Conservation (phyloP, 148 eudicot genomes). For the Rheum nobile region DNA sequence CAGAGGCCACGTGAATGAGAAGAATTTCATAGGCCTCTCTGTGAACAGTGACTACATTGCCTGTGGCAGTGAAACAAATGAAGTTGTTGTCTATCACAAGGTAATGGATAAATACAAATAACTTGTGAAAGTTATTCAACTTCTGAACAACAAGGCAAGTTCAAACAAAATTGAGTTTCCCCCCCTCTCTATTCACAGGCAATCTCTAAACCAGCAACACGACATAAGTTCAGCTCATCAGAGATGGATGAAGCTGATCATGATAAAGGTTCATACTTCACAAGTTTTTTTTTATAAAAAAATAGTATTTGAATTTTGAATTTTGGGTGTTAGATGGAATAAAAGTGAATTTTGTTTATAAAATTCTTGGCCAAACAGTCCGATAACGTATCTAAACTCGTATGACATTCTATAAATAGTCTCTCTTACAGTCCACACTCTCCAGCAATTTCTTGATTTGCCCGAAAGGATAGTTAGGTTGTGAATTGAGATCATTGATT, state of each 20-base stretch:
- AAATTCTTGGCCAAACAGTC: no score
- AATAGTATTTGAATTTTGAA: no score
- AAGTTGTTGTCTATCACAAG: constrained; percentile 88
- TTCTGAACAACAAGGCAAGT: background rate
- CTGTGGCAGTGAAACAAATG: constrained; percentile 94
- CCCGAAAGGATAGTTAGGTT: no score
- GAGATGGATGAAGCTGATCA: constrained; percentile 42
- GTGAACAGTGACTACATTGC: constrained; percentile 73
- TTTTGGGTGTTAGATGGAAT: no score
- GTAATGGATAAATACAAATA: constrained; percentile 18
- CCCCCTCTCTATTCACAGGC: constrained; percentile 30
- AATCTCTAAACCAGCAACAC: constrained; percentile 61
- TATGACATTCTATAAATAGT: no score
- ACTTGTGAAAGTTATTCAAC: background rate
- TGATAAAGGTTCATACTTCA: constrained; percentile 54
- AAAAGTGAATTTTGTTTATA: no score
- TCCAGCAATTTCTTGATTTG: no score
- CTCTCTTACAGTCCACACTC: no score
- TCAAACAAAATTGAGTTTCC: background rate
- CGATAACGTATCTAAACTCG: no score
- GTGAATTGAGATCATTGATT: no score
- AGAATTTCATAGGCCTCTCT: constrained; percentile 84
- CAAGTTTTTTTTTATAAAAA: no score
- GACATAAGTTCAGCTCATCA: constrained; percentile 48
- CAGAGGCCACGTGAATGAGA: constrained; percentile 78